Base-by-base conservation (phyloP, 1,284 basidiomycete species). In the Apiotrichum sp. region DNA sequence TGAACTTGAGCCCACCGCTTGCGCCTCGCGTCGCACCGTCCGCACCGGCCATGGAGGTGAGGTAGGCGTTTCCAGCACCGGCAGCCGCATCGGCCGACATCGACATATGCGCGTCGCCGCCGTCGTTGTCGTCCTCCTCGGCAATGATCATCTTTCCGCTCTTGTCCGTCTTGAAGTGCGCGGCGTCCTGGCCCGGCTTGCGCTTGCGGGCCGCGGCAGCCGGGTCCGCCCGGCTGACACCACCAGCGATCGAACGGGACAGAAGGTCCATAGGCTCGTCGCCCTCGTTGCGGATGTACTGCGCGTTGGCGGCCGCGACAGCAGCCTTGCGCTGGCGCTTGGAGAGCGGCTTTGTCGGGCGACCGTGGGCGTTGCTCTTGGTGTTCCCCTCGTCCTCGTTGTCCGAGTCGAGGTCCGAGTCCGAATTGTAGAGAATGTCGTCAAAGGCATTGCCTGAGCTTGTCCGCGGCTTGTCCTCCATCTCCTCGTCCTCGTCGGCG, bases 231-330 rank as follows among this genome's bases (percentile, higher is more conserved):
- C 90, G 84, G 4, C 86, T 87, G 16, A 93, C 79, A 49, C 85
- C 83, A 35, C 87, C 83, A 14, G 86, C 86, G 55, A 71, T 86
- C 81, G 58, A 72, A 44, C 93, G 88, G 57, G 91, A 86, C 6
- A 99, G 79, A 54, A 99, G 80, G 78, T 99, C 95, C 85, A 97
- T 89, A 1, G 96, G 95, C 65, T 93, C 87, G 67, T 98, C 91
- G 56, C 91, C 87, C 71, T 98, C 95, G 62, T 89, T 79, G 40
- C 89, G 84, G 56, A 98, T 81, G 68, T 78, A 81, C n/a, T 78
- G 72, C n/a, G 75, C 67, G 29, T 58, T 65, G 31, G 62, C 56
- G 22, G 59, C 61, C 47, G 58, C 57, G 52, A 62, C 43, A 44
- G 64, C 61, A 39, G 59, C 50, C 66, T 69, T 55, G 53, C 58